Base-by-base conservation (phyloP, 768 basidiomycete genomes). In the Pleurotus platypus region DNA sequence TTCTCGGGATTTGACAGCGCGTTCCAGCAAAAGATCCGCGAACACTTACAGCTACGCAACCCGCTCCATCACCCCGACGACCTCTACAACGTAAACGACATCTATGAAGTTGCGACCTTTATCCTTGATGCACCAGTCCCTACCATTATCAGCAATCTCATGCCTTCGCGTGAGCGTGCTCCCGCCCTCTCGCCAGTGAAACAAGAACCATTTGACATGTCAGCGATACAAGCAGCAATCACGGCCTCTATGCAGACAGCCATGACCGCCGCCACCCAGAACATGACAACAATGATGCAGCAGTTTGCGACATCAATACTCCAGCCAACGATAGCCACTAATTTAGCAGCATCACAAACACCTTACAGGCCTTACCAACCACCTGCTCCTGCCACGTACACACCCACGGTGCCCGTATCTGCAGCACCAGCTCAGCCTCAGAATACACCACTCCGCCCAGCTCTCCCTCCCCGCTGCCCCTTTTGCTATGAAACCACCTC, bases 21-120 rank as follows among this genome's bases (percentile, higher is more conserved):
- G 13, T 40, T 53, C 12, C 50, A 40, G 20, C 37, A 53, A 13
- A 38, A 53, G 50, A 53, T 53, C 37, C 50, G 50, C 15, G 50
- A 38, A 5, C 50, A 53, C 37, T 20, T 53, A 4, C 50, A 40
- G 3, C 18, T 53, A 4, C 37, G 50, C 11, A 38, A 53, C 37
- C 50, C 50, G 5, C n/a, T 30, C 2, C 35, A 40, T 22, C 39
- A 40, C 11, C 50, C 35, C 2, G 39, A 24, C 13, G 37, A 53
- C 24, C 35, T 24, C 12, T 53, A 39, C 22, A 53, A 35, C 4
- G 20, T 22, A n/a, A 16, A 53, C 13, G n/a, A 53, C 37, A 39
- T 53, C 30, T 53, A 39, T 16, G 37, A 40, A 53, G 39, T 40
- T 11, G 50, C 50, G 16, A 24, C 50, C 6, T 53, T 53, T 22